These are phyloP conservation scores for Melastoma malabathricum DNA, from an alignment of 345 rosid genomes.

Conservation along the genomic window DNA sequence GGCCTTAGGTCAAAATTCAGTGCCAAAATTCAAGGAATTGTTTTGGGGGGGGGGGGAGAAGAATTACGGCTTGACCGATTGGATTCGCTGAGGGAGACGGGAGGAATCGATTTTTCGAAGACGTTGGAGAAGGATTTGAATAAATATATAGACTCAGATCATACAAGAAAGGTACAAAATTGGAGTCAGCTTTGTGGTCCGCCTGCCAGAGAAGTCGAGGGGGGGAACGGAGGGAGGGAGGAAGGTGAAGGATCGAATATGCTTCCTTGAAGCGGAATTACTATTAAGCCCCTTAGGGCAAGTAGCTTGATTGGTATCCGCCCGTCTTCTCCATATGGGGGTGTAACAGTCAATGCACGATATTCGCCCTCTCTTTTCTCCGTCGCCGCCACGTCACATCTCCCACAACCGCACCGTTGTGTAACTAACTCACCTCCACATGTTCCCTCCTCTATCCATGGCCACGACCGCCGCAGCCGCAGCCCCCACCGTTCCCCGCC, in stretches of 20 bases:
- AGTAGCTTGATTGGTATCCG: neutral
- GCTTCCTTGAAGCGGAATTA: neutral
- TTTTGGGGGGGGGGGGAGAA: neutral
- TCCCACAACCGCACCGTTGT: neutral
- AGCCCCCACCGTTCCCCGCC: neutral
- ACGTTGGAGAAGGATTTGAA: neutral
- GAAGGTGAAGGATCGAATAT: neutral
- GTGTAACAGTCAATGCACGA: neutral
- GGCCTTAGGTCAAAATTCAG: neutral
- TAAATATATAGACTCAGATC: neutral
- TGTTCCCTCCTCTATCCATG: conserved; percentile 8
- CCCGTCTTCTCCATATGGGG: too few species aligned
- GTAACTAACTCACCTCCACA: conserved; percentile 23
- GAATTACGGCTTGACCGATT: conserved; percentile 3
- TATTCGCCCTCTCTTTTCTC: neutral
- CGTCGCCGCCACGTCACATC: too few species aligned
- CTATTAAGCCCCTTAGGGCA: neutral
- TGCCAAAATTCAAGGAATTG: neutral
- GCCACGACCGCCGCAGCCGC: conserved; percentile 41
- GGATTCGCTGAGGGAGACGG: neutral
- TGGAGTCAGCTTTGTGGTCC: conserved; percentile 8
- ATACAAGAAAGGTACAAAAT: conserved; percentile 1
- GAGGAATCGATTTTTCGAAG: neutral
- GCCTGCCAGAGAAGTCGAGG: neutral
- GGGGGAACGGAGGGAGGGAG: neutral